phyloP scores from a whole-genome alignment of 73 alveolate species.

The Blepharisma japonicum region DNA sequence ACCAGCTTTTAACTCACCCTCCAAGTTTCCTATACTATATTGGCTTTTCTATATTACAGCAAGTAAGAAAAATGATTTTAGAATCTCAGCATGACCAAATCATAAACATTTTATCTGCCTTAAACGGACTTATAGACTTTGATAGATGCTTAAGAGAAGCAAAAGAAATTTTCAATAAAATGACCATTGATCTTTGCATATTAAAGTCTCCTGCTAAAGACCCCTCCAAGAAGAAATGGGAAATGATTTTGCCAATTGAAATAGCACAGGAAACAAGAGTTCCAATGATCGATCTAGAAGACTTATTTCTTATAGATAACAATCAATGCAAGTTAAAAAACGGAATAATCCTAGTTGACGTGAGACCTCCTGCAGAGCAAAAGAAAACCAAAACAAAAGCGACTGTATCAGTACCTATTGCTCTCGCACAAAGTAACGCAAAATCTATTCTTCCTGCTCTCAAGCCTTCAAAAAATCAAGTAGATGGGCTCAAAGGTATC shows the following conservation, averaged over 20 bases:
- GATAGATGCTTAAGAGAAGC: conserved; percentile 8
- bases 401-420: background rate
- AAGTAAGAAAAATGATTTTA: background rate
- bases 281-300: conserved; percentile 6
- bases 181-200: background rate
- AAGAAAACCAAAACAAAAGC: background rate
- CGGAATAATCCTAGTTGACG: background rate
- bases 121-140: background rate
- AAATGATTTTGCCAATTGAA: background rate
- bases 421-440: too few relatives aligned
- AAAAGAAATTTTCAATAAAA: background rate
- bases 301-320: background rate
- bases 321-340: background rate
- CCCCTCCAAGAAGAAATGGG: background rate
- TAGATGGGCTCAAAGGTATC: background rate
- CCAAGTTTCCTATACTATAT: background rate
- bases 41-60: background rate
- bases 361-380: background rate
- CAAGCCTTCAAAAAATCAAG: background rate
- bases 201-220: background rate
- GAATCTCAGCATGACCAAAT: conserved; percentile 14
- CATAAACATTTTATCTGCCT: background rate
- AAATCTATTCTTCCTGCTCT: background rate
- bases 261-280: conserved; percentile 15
- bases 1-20: conserved; percentile 7